A percentile compares a stretch with the other conserved stretches of the same genome.
These are phyloP conservation scores for Wilhelminamyces savonicus DNA, from an alignment of 805 yeast species.

Conservation along the genomic window DNA sequence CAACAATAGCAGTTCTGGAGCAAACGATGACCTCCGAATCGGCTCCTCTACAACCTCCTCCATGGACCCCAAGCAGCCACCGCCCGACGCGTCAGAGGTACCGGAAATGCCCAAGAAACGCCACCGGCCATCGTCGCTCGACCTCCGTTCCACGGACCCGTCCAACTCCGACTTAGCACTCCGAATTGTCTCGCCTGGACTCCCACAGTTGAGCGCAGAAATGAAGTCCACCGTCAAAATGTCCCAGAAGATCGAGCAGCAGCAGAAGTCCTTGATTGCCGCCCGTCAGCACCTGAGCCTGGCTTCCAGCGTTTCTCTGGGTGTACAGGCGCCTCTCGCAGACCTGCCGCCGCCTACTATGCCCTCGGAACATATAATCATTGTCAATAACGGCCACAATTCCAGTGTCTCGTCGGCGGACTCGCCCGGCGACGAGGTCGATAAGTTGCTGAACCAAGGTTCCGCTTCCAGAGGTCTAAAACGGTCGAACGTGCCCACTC, in stretches of 20 bases:
- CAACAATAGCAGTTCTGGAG: too few species aligned
- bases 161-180: conserved; percentile 24
- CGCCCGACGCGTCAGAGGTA: too few species aligned
- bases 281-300: too few species aligned
- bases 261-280: conserved; percentile 26
- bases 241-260: conserved; percentile 27
- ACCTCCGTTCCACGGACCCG: too few species aligned
- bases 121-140: too few species aligned
- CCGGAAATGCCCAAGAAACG: too few species aligned
- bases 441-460: neutral
- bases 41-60: too few species aligned
- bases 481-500: conserved; percentile 26
- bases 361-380: neutral
- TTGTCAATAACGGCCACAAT: neutral
- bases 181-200: conserved; percentile 29
- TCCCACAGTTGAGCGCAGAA: conserved; percentile 23
- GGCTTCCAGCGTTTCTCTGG: too few species aligned
- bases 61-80: too few species aligned
- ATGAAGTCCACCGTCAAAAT: conserved; percentile 26
- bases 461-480: neutral
- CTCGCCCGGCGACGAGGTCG: conserved; percentile 1
- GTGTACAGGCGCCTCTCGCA: neutral
- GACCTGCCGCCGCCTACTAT: neutral
- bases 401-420: conserved; percentile 1
- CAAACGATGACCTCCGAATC: too few species aligned